Base-by-base conservation (phyloP, 192 early-diverging fungal genomes). In the Rhizophagus clarus region DNA sequence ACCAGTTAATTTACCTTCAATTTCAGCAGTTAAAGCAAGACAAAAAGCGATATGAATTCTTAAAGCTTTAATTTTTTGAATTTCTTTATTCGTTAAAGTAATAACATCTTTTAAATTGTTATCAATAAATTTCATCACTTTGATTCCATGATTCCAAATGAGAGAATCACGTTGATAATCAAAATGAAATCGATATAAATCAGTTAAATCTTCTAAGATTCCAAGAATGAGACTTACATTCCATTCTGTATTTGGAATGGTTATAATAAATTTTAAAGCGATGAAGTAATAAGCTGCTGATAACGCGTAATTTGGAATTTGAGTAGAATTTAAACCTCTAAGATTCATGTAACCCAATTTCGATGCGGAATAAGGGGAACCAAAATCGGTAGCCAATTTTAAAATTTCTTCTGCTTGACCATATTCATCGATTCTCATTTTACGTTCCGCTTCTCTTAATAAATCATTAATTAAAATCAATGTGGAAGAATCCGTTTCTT, bases 121-220 rank as follows among this genome's bases (percentile, higher is more conserved):
- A 0, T 60, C 51, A 15, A 74, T 74, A 22, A 29, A 20, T 74
- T 74, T 74, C 73, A 74, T 74, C 29, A 60, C 17, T 34, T 60
- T 28, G 20, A 74, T 74, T 7, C 73, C 73, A 6, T 74, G 49
- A 61, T 60, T 12, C 73, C 73, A 74, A 60, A 51, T 17, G 60
- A 56, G 26, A 32, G n/a, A 34, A 56, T 74, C 73, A 24, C 20
- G 45, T 74, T 10, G 20, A 32, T 28, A 15, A 34, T 60, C 28
- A 60, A 74, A 56, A 32, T 51, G 29, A 29, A 31, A 74, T 31
- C 49, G 24, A 61, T 56, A 60, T 37, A 74, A 74, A 29, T 74
- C 29, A 28, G n/a, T 56, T 28, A 49, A 74, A 17, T 51, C 45
- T 22, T 42, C 71, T 42, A 70, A 42, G 3, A 74, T 24, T 31